These are phyloP conservation scores for Schizonepeta tenuifolia DNA, from an alignment of 257 asterid species.

Conservation along the genomic window DNA sequence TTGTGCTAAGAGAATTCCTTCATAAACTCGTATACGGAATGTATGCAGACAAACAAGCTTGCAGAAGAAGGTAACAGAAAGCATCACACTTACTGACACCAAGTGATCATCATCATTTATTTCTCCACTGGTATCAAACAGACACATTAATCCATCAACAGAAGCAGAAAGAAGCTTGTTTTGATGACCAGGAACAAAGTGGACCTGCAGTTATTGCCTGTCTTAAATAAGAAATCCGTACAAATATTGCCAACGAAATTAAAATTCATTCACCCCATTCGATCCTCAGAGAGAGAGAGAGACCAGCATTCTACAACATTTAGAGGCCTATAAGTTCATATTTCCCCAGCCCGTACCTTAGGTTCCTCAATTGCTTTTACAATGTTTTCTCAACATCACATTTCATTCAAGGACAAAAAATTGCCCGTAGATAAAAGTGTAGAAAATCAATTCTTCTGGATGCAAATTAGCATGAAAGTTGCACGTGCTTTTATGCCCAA, in stretches of 20 bases:
- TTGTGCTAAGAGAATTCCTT: no score
- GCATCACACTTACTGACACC: conserved; percentile 61
- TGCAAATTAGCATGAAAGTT: background rate
- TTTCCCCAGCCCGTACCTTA: background rate
- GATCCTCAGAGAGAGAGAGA: background rate
- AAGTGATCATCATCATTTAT: conserved; percentile 81
- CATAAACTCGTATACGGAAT: background rate
- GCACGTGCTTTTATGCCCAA: background rate
- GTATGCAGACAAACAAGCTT: background rate
- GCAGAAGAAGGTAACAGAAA: conserved; percentile 10
- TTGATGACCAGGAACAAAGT: conserved; percentile 76
- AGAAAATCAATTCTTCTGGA: background rate
- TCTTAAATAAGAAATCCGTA: conserved; percentile 22
- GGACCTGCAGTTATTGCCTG: conserved; percentile 60
- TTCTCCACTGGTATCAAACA: conserved; percentile 82
- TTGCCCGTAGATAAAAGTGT: background rate
- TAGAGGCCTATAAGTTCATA: background rate
- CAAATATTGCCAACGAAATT: background rate
- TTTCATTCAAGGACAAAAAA: conserved; percentile 18
- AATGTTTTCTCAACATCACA: background rate
- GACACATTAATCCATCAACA: conserved; percentile 93
- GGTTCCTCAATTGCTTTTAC: background rate
- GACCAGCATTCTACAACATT: background rate
- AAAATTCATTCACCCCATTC: background rate
- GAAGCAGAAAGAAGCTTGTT: conserved; percentile 88